Conservation (phyloP, 495 filamentous ascomycete genomes). For the Penicillium argentinense region DNA sequence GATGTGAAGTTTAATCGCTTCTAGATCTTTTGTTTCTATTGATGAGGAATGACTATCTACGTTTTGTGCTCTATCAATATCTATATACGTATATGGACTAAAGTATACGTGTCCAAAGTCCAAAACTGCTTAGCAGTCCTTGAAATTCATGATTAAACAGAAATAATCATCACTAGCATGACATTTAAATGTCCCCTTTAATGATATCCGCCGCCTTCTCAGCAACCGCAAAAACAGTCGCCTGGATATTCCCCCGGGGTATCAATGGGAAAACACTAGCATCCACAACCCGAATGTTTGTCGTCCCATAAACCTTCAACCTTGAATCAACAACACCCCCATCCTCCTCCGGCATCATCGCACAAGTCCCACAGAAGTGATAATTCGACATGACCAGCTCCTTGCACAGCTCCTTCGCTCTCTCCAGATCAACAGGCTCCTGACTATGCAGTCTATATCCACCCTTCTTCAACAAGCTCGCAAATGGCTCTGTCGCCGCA, state of each 20-base stretch:
- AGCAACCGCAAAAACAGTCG: conserved; percentile 53
- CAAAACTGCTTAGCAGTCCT: too few relatives aligned
- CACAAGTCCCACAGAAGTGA: conserved; percentile 43
- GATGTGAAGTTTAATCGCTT: neutral
- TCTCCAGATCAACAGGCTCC: conserved; percentile 5
- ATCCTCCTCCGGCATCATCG: conserved; percentile 49
- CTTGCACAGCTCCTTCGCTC: conserved; percentile 9
- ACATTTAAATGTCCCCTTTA: conserved; percentile 37
- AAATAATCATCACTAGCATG: too few relatives aligned
- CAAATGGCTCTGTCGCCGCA: conserved; percentile 39
- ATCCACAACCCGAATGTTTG: conserved; percentile 49
- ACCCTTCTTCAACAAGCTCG: conserved; percentile 31
- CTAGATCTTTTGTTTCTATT: neutral
- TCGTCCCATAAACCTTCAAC: conserved; percentile 51
- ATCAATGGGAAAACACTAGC: conserved; percentile 53
- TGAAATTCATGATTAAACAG: too few relatives aligned
- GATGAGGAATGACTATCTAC: too few relatives aligned
- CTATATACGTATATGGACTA: neutral
- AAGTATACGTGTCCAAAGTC: too few relatives aligned
- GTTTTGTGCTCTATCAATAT: too few relatives aligned
- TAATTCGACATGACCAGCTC: conserved; percentile 26
- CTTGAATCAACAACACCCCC: conserved; percentile 40
- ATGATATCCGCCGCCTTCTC: conserved; percentile 57
- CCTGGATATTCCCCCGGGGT: conserved; percentile 46
- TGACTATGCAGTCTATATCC: conserved; percentile 13